Conservation (phyloP, 148 eudicot genomes). For the Rhododendron mucronatum region DNA sequence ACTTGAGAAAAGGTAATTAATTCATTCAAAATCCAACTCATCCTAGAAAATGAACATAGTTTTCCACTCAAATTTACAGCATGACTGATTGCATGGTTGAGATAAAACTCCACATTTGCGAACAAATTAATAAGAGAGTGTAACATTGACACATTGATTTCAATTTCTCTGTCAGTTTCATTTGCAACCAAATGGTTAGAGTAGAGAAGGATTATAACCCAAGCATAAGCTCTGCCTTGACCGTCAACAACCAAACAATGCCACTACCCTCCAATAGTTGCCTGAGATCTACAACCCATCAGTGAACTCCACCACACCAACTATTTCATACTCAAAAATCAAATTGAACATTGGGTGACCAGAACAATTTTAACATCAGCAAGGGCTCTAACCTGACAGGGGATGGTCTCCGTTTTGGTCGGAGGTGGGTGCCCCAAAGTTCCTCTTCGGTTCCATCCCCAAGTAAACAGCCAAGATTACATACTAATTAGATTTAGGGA, state of each 20-base stretch:
- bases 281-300: constrained; percentile 44
- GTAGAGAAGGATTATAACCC: constrained; percentile 52
- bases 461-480: constrained; percentile 71
- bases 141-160: not conserved
- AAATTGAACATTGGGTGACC: constrained; percentile 31
- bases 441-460: constrained; percentile 99
- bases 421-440: constrained; percentile 88
- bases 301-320: constrained; percentile 11
- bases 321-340: not conserved
- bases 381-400: constrained; percentile 91
- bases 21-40: not conserved
- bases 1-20: not conserved
- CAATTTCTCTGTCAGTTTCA: not conserved
- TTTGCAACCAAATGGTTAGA: not conserved
- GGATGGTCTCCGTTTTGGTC: constrained; percentile 84
- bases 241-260: constrained; percentile 99
- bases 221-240: constrained; percentile 96
- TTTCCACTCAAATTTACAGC: not conserved
- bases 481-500: not conserved
- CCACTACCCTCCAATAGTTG: constrained; percentile 81
- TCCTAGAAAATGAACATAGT: not conserved
- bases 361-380: constrained; percentile 83
- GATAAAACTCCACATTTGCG: not conserved
- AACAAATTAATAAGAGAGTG: not conserved
- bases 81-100: not conserved